Base-by-base conservation (phyloP, 176 grass and related monocot genomes). In the Aegilops tauschii region DNA sequence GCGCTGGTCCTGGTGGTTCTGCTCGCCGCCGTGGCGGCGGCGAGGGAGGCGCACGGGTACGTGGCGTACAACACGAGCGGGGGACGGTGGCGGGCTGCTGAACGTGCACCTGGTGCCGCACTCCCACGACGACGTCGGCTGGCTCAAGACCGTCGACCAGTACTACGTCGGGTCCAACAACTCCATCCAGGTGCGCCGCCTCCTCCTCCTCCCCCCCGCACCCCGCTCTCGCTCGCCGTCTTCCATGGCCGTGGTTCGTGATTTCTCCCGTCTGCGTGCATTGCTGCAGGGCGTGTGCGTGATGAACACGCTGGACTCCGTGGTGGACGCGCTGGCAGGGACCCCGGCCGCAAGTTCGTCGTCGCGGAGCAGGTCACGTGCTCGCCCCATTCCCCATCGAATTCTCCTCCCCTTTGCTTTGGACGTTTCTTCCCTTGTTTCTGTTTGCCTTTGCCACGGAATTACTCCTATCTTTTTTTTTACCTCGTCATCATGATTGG, bases 61-160 rank as follows among this genome's bases (percentile, higher is more conserved):
- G 83, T 59, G 71, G 9, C 68, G 27, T 93, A 88, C 81, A 94
- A 94, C 86, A 86, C 88, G 20, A 91, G 64, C 37, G 18, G 28
- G 90, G 93, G 36, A 69, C 64, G 44, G 90, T 21, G 61, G 67
- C 0, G 89, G 85, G 56, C 91, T 93, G 87, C 86, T 97, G n/a
- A 97, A 90, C 84, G 95, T 97, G 86, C 90, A 97, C 87, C 61
- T 97, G 69, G 95, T 97, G 73, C 82, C 95, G 75, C 95, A 97
- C 86, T 87, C 91, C 3, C 95, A 97, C 65, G 95, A 97, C 82
- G 95, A 97, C 84, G 95, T 97, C 25, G 95, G 95, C n/a, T 97
- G 95, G 95, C 91, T 97, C 77, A 97, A 97, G 93, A 97, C 95
- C 35, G 30, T 97, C 31, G 95, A 97, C 85, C 95, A 97, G 93